Conservation (phyloP, 2,329 filamentous ascomycete genomes). For the Aureobasidium sp. region DNA sequence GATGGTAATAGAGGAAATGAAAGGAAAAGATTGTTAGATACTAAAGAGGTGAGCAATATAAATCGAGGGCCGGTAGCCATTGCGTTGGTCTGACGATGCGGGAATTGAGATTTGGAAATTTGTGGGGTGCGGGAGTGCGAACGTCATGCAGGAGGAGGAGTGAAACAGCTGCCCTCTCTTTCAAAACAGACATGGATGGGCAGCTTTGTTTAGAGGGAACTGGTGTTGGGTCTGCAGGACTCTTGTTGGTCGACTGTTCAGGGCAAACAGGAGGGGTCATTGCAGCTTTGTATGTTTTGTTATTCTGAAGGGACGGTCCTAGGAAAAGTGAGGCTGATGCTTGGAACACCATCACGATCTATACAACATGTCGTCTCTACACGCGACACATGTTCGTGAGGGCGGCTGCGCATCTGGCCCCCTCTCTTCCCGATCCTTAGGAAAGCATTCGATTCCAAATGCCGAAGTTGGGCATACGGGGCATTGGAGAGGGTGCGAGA, state of each 20-base stretch:
- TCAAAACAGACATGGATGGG: not conserved
- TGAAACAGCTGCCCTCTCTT: conserved; percentile 4
- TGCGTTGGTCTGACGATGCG: conserved; percentile 2
- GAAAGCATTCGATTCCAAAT: conserved; percentile 5
- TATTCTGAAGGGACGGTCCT: not conserved
- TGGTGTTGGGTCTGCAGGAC: not conserved
- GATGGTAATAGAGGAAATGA: too few species aligned
- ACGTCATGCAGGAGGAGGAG: conserved; percentile 2
- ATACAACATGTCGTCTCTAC: not conserved
- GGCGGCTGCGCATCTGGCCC: not conserved
- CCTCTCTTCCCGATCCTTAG: not conserved
- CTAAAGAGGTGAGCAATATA: not conserved
- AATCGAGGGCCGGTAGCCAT: not conserved
- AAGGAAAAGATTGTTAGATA: too few species aligned
- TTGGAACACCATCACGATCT: not conserved
- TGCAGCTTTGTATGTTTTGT: not conserved
- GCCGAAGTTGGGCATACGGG: conserved; percentile 7
- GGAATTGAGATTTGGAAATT: not conserved
- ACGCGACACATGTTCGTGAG: not conserved
- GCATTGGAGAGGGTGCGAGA: not conserved
- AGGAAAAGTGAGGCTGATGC: not conserved
- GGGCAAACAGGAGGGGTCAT: not conserved
- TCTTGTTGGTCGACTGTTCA: not conserved
- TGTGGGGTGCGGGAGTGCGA: not conserved
- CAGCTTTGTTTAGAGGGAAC: not conserved